Conservation (phyloP, 139 green algal species). For the Chlorella sp. region DNA sequence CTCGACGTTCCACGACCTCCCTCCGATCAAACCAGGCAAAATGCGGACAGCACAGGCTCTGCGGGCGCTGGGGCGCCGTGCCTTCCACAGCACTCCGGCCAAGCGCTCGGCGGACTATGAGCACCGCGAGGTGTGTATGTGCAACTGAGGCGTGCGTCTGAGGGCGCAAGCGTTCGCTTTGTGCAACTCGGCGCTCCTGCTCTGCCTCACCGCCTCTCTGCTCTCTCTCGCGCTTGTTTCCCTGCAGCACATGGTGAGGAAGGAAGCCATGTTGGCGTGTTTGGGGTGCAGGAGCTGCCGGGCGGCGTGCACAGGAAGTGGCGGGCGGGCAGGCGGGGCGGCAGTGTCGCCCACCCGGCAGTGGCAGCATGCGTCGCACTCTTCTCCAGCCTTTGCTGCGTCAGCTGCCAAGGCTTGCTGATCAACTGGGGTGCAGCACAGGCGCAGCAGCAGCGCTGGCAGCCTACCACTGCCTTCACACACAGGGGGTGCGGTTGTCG, state of each 20-base stretch:
- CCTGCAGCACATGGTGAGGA: conserved; percentile 1
- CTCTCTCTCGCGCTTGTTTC: not conserved
- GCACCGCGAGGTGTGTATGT: not conserved
- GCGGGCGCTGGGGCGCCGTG: conserved; percentile 3
- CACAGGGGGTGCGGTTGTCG: not conserved
- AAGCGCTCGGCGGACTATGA: conserved; percentile 19
- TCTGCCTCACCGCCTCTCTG: not conserved
- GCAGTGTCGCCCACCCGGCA: not conserved
- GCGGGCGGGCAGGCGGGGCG: not conserved
- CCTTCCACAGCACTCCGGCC: not conserved
- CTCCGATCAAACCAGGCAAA: not conserved
- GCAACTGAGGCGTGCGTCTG: not conserved
- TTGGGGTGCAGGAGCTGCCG: not conserved
- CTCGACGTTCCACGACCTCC: not conserved
- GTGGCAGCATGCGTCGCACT: too few relatives aligned
- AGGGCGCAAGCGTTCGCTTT: not conserved
- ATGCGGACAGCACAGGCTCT: not conserved
- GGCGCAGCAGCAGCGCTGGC: not conserved
- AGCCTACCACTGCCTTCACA: not conserved
- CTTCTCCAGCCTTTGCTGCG: too few relatives aligned
- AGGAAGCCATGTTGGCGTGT: not conserved
- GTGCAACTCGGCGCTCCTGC: not conserved
- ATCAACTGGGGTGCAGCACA: not conserved
- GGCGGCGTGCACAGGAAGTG: not conserved
- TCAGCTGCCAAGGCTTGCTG: too few relatives aligned